Evolutionary conservation across 768 basidiomycete genomes (phyloP).

Genomic region (Suillus bovinus): DNA sequence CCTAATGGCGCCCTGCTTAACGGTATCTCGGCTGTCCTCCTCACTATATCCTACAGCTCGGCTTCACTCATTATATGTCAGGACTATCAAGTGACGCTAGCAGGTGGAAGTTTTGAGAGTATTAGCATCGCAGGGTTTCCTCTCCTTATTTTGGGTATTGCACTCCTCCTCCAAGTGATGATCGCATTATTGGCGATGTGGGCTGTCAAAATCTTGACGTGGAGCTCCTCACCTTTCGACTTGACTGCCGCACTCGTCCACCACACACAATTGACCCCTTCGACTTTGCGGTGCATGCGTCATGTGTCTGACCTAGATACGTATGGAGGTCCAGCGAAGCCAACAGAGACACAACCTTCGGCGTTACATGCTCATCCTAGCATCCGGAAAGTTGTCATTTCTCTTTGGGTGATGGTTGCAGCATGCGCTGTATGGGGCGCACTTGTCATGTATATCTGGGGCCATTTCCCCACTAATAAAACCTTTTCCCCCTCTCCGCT

Average conservation of each 20-base stretch:
- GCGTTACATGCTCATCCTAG: neutral
- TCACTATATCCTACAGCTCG: conserved; percentile 31
- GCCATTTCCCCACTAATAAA: neutral
- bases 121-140: conserved; percentile 19
- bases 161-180: neutral
- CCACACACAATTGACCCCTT: neutral
- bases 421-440: conserved; percentile 23
- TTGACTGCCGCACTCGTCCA: neutral
- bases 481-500: no score
- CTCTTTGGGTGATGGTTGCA: neutral
- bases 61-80: conserved; percentile 17
- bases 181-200: neutral
- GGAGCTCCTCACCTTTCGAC: neutral
- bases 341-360: neutral
- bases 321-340: neutral
- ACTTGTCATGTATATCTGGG: conserved; percentile 1
- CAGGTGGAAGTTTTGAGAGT: neutral
- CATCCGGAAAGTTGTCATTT: neutral
- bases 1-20: conserved; percentile 27
- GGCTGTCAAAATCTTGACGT: neutral
- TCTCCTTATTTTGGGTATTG: conserved; percentile 10
- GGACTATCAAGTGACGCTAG: neutral
- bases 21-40: conserved; percentile 24
- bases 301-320: neutral
- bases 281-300: neutral